These are phyloP conservation scores for Stylonectria norvegica DNA, from an alignment of 2,329 filamentous ascomycete species.

Conservation along the genomic window DNA sequence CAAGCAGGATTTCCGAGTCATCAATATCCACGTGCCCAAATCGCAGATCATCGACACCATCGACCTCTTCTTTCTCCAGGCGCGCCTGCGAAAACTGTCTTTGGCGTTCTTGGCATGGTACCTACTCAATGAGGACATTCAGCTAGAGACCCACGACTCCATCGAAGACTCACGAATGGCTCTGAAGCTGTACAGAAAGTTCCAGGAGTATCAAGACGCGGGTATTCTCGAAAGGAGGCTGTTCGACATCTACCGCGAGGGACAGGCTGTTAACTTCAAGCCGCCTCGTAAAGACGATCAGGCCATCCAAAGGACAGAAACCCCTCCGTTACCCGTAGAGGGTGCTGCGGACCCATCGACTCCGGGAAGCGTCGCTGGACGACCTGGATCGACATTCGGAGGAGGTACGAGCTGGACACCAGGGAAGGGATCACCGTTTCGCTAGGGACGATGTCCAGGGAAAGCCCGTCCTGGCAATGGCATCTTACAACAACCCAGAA, in stretches of 20 bases:
- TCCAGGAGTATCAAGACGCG: slow-evolving; percentile 81
- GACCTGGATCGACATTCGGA: slow-evolving; percentile 37
- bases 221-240: slow-evolving; percentile 81
- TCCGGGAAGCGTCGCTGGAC: slow-evolving; percentile 42
- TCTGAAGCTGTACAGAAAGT: slow-evolving; percentile 83
- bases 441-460: slow-evolving; percentile 15
- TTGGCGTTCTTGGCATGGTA: slow-evolving; percentile 90
- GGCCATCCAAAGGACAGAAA: slow-evolving; percentile 48
- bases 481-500: too few relatives aligned
- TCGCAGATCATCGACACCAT: slow-evolving; percentile 91
- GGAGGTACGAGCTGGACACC: slow-evolving; percentile 43
- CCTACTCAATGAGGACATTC: slow-evolving; percentile 89
- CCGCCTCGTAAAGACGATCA: slow-evolving; percentile 47
- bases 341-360: slow-evolving; percentile 42
- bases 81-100: slow-evolving; percentile 79
- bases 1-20: slow-evolving; percentile 93
- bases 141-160: slow-evolving; percentile 86
- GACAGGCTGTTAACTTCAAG: slow-evolving; percentile 49
- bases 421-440: slow-evolving; percentile 41
- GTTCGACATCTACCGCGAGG: slow-evolving; percentile 72
- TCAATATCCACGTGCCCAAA: slow-evolving; percentile 94
- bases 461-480: too few relatives aligned
- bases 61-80: slow-evolving; percentile 80
- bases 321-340: slow-evolving; percentile 47
- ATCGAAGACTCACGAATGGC: slow-evolving; percentile 94